phyloP scores from a whole-genome alignment of 371 early-diverging fungal species.

The Syncephalastrum racemosum region DNA sequence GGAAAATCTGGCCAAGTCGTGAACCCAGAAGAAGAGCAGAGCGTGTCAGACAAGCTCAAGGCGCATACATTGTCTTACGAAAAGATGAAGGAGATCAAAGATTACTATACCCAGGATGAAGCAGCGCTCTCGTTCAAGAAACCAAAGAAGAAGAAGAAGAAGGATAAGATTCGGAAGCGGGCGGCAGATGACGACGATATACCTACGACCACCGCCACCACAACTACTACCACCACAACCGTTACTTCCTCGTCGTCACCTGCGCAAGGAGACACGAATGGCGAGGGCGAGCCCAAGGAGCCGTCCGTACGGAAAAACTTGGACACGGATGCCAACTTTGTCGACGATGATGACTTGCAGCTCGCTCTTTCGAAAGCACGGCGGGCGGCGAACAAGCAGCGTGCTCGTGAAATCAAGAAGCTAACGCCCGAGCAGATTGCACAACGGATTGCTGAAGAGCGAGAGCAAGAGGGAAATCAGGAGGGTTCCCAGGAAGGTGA shows the following conservation, averaged over 20 bases:
- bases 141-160: constrained; percentile 66
- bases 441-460: constrained; percentile 27
- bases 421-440: constrained; percentile 65
- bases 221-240: constrained; percentile 12
- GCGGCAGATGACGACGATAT: constrained; percentile 36
- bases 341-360: constrained; percentile 95
- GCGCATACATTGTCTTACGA: constrained; percentile 63
- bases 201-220: constrained; percentile 23
- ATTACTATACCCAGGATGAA: constrained; percentile 89
- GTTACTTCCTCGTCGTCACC: not conserved
- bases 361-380: constrained; percentile 77
- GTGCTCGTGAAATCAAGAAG: constrained; percentile 36
- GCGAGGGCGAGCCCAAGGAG: not conserved
- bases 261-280: too few relatives aligned
- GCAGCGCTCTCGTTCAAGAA: constrained; percentile 77
- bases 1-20: constrained; percentile 30
- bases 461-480: constrained; percentile 19
- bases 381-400: constrained; percentile 60
- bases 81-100: constrained; percentile 64
- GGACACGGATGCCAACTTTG: constrained; percentile 69
- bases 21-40: constrained; percentile 28
- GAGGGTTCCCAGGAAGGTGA: constrained; percentile 44
- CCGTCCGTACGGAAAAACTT: not conserved
- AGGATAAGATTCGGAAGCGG: constrained; percentile 48
- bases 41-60: constrained; percentile 60